Conservation (phyloP, 176 grass and related monocot genomes). For the Eragrostis nindensis region DNA sequence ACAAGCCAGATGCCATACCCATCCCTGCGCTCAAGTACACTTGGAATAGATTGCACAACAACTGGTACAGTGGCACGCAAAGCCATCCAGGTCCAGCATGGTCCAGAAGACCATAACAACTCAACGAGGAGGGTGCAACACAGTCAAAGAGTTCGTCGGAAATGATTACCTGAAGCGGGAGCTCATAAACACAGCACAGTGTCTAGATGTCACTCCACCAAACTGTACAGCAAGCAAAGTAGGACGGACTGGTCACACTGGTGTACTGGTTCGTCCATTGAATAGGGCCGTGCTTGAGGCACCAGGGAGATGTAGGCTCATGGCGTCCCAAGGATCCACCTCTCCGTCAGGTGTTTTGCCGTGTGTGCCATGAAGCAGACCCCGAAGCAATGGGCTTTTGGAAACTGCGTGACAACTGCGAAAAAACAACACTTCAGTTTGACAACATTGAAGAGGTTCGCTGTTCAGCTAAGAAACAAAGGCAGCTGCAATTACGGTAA, state of each 20-base stretch:
- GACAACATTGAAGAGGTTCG: neutral
- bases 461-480: neutral
- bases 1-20: neutral
- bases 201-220: neutral
- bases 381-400: slow-evolving; percentile 53
- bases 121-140: neutral
- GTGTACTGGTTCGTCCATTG: neutral
- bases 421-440: slow-evolving; percentile 2
- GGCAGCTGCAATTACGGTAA: neutral
- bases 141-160: neutral
- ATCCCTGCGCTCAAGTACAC: neutral
- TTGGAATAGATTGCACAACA: slow-evolving; percentile 17
- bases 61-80: neutral
- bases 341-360: slow-evolving; percentile 50
- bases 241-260: neutral
- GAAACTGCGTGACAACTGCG: slow-evolving; percentile 63
- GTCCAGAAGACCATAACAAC: slow-evolving; percentile 1
- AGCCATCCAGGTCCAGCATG: neutral
- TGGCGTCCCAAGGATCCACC: slow-evolving; percentile 44
- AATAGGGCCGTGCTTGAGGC: neutral
- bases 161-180: neutral
- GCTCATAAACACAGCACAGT: neutral
- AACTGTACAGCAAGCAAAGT: neutral
- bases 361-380: slow-evolving; percentile 60
- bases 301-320: slow-evolving; percentile 3